A percentile compares a stretch with the other conserved stretches of the same genome.
phyloP scores from a whole-genome alignment of 2,329 filamentous ascomycete genomes.

The Endocalyx cinctus region DNA sequence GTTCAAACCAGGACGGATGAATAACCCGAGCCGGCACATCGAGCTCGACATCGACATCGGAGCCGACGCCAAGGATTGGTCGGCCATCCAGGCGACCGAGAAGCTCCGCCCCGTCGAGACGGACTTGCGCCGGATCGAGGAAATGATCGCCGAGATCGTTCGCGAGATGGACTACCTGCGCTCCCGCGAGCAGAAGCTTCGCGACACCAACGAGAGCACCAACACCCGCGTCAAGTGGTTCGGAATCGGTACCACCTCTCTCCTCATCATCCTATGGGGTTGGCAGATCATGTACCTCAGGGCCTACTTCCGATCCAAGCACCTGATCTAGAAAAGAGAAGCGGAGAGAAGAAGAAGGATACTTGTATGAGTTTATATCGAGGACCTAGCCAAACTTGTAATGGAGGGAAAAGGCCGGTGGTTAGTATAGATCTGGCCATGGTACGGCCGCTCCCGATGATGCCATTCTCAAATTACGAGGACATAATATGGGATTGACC shows the following conservation, averaged over 20 bases:
- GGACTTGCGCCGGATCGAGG: slow-evolving; percentile 87
- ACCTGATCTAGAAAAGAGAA: slow-evolving; percentile 23
- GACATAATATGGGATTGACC: no score
- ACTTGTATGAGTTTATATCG: no score
- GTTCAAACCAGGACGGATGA: slow-evolving; percentile 26
- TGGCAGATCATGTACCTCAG: slow-evolving; percentile 98
- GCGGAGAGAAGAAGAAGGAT: neutral
- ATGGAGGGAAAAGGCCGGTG: no score
- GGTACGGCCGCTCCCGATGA: no score
- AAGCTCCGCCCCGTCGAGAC: slow-evolving; percentile 97
- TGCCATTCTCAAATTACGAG: no score
- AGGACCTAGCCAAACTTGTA: no score
- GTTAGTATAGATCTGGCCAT: no score
- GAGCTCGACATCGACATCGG: slow-evolving; percentile 96
- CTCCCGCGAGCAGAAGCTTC: slow-evolving; percentile 82
- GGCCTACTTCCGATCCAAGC: slow-evolving; percentile 80
- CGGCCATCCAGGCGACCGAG: slow-evolving; percentile 89
- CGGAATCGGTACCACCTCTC: slow-evolving; percentile 85
- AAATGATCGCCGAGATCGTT: slow-evolving; percentile 84
- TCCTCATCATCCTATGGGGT: slow-evolving; percentile 80
- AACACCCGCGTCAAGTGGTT: slow-evolving; percentile 99
- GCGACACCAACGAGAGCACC: slow-evolving; percentile 99
- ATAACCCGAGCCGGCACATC: slow-evolving; percentile 61
- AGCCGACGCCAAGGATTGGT: slow-evolving; percentile 97
- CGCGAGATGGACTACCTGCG: slow-evolving; percentile 95